phyloP scores from a whole-genome alignment of 306 rosid genomes.

The Pterocarpus santalinus region DNA sequence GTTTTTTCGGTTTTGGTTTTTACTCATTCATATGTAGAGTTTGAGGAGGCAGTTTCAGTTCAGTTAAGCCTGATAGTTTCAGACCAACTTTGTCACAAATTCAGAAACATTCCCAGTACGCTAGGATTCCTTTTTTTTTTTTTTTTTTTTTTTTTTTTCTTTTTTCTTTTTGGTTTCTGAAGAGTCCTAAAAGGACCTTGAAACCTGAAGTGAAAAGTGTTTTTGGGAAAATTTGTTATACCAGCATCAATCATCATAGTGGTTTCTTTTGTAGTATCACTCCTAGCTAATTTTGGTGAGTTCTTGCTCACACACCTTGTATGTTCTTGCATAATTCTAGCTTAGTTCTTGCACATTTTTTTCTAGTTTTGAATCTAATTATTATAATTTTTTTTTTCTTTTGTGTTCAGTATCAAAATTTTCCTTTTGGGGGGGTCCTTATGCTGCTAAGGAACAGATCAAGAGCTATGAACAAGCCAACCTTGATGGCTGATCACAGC shows the following conservation, averaged over 20 bases:
- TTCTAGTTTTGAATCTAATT: constrained; percentile 23
- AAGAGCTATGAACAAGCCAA: constrained; percentile 80
- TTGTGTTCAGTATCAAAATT: too few relatives aligned
- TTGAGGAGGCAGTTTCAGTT: constrained; percentile 39
- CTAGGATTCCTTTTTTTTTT: constrained; percentile 17
- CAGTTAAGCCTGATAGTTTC: constrained; percentile 15
- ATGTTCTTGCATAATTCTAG: background rate
- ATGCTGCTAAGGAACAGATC: constrained; percentile 88
- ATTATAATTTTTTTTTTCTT: background rate
- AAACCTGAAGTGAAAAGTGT: constrained; percentile 36
- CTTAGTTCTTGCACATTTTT: background rate
- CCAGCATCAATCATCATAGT: background rate
- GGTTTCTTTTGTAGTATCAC: background rate
- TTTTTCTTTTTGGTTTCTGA: background rate
- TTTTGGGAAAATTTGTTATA: constrained; percentile 14
- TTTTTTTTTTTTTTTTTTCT: background rate
- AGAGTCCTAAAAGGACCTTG: background rate
- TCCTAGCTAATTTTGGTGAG: constrained; percentile 32
- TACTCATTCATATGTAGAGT: constrained; percentile 37
- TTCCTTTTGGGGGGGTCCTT: background rate
- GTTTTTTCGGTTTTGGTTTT: background rate
- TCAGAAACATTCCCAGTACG: constrained; percentile 33
- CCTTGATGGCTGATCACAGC: constrained; percentile 79
- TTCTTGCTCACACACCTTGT: background rate
- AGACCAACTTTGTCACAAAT: constrained; percentile 31